These are phyloP conservation scores for Hanseniaspora uvarum DNA, from an alignment of 1,139 yeast genomes.

Conservation along the genomic window DNA sequence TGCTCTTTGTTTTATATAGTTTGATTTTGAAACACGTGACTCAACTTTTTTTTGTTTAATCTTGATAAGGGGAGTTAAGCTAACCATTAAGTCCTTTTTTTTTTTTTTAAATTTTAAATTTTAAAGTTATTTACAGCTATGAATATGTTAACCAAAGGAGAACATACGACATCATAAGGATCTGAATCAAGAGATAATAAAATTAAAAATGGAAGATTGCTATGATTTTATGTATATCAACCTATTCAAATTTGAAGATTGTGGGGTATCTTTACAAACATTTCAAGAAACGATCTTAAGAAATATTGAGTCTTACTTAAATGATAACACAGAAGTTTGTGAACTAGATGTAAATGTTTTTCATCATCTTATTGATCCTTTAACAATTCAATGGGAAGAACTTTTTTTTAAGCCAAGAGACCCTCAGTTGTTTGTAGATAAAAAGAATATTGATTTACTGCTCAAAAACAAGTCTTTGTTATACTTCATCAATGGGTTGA, in stretches of 20 bases:
- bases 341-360: neutral
- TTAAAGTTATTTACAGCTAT: neutral
- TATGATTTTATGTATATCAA: neutral
- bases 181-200: too few species aligned
- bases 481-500: neutral
- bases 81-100: neutral
- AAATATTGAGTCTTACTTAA: neutral
- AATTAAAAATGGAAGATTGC: neutral
- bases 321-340: neutral
- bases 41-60: neutral
- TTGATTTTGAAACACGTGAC: neutral
- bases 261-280: neutral
- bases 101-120: neutral
- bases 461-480: neutral
- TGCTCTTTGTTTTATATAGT: neutral
- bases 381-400: neutral
- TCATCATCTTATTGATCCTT: neutral
- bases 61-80: neutral
- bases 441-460: neutral
- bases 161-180: neutral
- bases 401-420: neutral
- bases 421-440: neutral
- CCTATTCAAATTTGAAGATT: neutral
- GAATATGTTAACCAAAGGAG: neutral
- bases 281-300: neutral